These are phyloP conservation scores for Suillus weaverae DNA, from an alignment of 768 basidiomycete genomes.

Conservation along the genomic window DNA sequence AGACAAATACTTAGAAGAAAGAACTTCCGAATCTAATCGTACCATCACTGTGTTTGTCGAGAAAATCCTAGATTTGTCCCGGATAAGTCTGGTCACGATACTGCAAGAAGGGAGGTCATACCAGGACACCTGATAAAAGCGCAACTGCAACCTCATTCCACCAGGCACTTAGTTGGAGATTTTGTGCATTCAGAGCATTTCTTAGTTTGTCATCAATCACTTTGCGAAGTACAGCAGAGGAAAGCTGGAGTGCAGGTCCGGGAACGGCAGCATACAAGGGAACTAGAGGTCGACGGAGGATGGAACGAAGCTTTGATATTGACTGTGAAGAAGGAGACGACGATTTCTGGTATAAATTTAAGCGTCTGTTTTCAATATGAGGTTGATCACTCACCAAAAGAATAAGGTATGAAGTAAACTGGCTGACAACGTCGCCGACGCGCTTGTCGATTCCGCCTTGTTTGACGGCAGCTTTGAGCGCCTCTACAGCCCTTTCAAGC, in stretches of 20 bases:
- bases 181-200: slow-evolving; percentile 20
- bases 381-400: slow-evolving; percentile 39
- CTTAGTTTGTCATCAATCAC: slow-evolving; percentile 41
- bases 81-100: not conserved
- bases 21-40: not conserved
- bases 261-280: slow-evolving; percentile 45
- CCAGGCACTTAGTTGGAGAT: slow-evolving; percentile 21
- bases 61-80: slow-evolving; percentile 21
- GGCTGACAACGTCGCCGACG: slow-evolving; percentile 36
- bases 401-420: slow-evolving; percentile 42
- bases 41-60: slow-evolving; percentile 25
- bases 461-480: slow-evolving; percentile 31
- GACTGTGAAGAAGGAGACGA: slow-evolving; percentile 37
- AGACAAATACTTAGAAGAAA: not conserved
- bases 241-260: slow-evolving; percentile 40
- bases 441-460: slow-evolving; percentile 31
- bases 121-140: slow-evolving; percentile 55
- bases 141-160: slow-evolving; percentile 51
- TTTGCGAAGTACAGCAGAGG: slow-evolving; percentile 39
- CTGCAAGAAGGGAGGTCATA: slow-evolving; percentile 23
- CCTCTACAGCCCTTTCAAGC: slow-evolving; percentile 31
- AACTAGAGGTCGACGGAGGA: slow-evolving; percentile 44
- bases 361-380: not conserved
- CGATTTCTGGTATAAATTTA: slow-evolving; percentile 34
- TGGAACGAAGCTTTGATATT: slow-evolving; percentile 37